Evolutionary conservation across 2,329 filamentous ascomycete species (phyloP).

Genomic region (Clonostachys byssicola): DNA sequence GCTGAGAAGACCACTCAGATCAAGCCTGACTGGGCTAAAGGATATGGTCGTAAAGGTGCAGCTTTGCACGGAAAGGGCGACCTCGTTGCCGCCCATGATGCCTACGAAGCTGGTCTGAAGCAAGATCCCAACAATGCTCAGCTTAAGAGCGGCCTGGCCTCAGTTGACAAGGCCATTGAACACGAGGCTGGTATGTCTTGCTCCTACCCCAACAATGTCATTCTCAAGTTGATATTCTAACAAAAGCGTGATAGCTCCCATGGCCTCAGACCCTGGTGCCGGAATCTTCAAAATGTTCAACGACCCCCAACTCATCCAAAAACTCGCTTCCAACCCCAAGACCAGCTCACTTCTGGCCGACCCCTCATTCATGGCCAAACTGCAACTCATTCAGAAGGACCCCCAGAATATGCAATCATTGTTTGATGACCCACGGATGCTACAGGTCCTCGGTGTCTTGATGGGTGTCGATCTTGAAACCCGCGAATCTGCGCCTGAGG

Average conservation of each 20-base stretch:
- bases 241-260: slow-evolving; percentile 13
- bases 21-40: slow-evolving; percentile 98
- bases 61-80: slow-evolving; percentile 87
- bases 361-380: slow-evolving; percentile 82
- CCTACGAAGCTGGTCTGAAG: slow-evolving; percentile 93
- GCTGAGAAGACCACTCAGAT: slow-evolving; percentile 90
- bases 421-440: slow-evolving; percentile 85
- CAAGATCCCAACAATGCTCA: slow-evolving; percentile 87
- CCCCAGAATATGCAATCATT: slow-evolving; percentile 74
- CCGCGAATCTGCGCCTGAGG: slow-evolving; percentile 24
- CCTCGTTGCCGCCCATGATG: slow-evolving; percentile 78
- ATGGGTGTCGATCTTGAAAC: slow-evolving; percentile 86
- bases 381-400: slow-evolving; percentile 77
- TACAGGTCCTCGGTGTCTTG: slow-evolving; percentile 89
- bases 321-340: slow-evolving; percentile 93
- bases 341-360: slow-evolving; percentile 79
- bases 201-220: slow-evolving; percentile 14
- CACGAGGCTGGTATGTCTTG: slow-evolving; percentile 30
- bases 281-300: slow-evolving; percentile 92
- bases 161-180: slow-evolving; percentile 86
- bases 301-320: slow-evolving; percentile 84
- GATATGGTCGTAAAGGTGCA: slow-evolving; percentile 89
- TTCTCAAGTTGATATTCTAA: slow-evolving; percentile 2
- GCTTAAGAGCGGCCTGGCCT: slow-evolving; percentile 81
- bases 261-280: slow-evolving; percentile 59